Evolutionary conservation across 2,329 filamentous ascomycete genomes (phyloP), one percentile per base, ranked within the genome.

Genomic region (Claviceps digitariae): DNA sequence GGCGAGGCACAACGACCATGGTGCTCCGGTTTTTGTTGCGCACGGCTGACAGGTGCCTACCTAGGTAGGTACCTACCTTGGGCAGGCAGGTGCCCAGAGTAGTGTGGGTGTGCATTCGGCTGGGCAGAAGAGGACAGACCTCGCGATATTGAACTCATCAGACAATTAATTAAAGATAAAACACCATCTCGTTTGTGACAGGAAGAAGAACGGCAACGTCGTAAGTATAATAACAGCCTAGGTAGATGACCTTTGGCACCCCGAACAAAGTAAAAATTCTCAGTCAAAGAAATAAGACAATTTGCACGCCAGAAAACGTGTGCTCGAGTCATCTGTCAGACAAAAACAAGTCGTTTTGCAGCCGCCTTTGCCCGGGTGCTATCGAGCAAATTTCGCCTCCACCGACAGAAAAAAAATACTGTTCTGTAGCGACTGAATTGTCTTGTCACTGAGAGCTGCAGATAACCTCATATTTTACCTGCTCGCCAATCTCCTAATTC

Each of bases 391-490:
- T 17, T 12, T 13, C 9, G 36, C 47, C 50, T 49, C 47, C 47
- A 52, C 55, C 50, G 54, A 49, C 57, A 55, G 57, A 62, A 61
- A 49, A 57, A 55, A 57, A 62, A 61, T 40, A 57, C 57, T 45
- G 62, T 57, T 60, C 63, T 56, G 53, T 57, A 52, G 61, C 62
- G 64, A 62, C 62, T 64, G 29, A 58, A 59, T 62, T 61, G 56
- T 64, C 57, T 63, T 61, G 63, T 61, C 64, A 64, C 62, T 57
- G 61, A 25, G 56, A 57, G 40, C 47, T 23, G 58, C 60, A 63
- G 60, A 60, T 60, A 61, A 61, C 57, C 61, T 62, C 29, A 51
- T 36, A 13, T 2, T 50, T 44, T 53, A 31, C 36, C 53, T 49
- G 38, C 38, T 54, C 50, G 23, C 49, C 45, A 23, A 38, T n/a